phyloP scores from a whole-genome alignment of 139 green algal genomes.

The Chlamydomonas sp. region DNA sequence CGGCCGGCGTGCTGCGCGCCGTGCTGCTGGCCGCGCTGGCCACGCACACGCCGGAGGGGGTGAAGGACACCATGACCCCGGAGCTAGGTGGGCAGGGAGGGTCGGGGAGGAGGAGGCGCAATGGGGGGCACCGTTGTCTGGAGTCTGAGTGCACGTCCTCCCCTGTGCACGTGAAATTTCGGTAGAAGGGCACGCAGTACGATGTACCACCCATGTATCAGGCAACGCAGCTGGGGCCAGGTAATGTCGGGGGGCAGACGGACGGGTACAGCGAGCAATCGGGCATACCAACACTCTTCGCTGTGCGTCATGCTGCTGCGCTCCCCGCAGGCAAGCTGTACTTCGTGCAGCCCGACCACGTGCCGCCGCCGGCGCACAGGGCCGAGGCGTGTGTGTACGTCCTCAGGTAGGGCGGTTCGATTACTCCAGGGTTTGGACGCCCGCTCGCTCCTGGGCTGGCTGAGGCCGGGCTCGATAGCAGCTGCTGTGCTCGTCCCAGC shows the following conservation, averaged over 20 bases:
- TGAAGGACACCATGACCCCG: not conserved
- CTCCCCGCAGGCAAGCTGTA: not conserved
- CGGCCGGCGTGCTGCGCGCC: not conserved
- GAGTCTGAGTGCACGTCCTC: too few relatives aligned
- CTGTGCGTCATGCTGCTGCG: not conserved
- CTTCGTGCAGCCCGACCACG: not conserved
- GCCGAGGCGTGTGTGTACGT: slow-evolving; percentile 23
- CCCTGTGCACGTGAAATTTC: too few relatives aligned
- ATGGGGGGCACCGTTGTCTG: too few relatives aligned
- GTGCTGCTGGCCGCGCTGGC: not conserved
- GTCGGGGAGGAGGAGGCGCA: too few relatives aligned
- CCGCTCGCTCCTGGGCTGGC: too few relatives aligned
- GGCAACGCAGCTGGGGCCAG: too few relatives aligned
- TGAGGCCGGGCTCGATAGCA: not conserved
- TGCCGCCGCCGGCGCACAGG: not conserved
- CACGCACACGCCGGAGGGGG: too few relatives aligned
- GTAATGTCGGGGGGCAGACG: too few relatives aligned
- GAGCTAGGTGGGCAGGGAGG: not conserved
- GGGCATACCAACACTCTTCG: not conserved
- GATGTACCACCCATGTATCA: too few relatives aligned
- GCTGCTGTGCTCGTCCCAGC: too few relatives aligned
- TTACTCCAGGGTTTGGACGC: not conserved
- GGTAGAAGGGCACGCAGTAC: too few relatives aligned
- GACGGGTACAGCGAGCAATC: too few relatives aligned
- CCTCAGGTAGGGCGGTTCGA: not conserved